phyloP scores from a whole-genome alignment of 371 early-diverging fungal genomes.

The Mucor piriformis region DNA sequence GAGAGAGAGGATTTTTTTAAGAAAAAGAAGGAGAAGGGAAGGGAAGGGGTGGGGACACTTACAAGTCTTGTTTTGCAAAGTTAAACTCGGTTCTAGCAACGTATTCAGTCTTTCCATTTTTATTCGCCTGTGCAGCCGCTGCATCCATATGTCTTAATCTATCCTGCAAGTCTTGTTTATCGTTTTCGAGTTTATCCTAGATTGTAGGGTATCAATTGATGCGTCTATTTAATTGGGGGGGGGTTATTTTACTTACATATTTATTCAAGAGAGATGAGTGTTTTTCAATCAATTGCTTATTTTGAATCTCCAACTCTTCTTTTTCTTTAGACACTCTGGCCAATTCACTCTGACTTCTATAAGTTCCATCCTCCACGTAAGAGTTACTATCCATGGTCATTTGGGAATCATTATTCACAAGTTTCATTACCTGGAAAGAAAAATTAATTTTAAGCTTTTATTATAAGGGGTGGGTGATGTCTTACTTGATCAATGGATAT shows the following conservation, averaged over 20 bases:
- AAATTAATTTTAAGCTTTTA: background rate
- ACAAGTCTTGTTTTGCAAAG: conserved; percentile 82
- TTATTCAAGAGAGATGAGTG: conserved; percentile 56
- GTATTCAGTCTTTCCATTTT: conserved; percentile 84
- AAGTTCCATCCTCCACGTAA: conserved; percentile 33
- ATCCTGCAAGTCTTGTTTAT: conserved; percentile 67
- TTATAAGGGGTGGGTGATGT: background rate
- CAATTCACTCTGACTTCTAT: conserved; percentile 33
- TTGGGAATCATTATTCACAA: background rate
- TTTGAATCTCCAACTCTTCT: conserved; percentile 62
- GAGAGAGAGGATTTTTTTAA: background rate
- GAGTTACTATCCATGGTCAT: background rate
- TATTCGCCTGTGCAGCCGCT: conserved; percentile 66
- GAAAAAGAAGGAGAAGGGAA: background rate
- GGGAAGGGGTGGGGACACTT: conserved; percentile 13
- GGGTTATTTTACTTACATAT: conserved; percentile 49
- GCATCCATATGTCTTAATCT: conserved; percentile 74
- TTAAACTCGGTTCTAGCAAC: conserved; percentile 87
- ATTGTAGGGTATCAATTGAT: background rate
- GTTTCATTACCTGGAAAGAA: background rate
- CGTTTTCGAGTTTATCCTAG: conserved; percentile 69
- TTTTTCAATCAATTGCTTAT: conserved; percentile 60
- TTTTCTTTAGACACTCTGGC: conserved; percentile 47
- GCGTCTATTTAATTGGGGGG: too few relatives aligned
- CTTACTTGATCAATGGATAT: conserved; percentile 55